A percentile compares a stretch with the other conserved stretches of the same genome.
Evolutionary conservation across 441 rosid genomes (phyloP).

Genomic region (Euphorbia schlechtendalii): DNA sequence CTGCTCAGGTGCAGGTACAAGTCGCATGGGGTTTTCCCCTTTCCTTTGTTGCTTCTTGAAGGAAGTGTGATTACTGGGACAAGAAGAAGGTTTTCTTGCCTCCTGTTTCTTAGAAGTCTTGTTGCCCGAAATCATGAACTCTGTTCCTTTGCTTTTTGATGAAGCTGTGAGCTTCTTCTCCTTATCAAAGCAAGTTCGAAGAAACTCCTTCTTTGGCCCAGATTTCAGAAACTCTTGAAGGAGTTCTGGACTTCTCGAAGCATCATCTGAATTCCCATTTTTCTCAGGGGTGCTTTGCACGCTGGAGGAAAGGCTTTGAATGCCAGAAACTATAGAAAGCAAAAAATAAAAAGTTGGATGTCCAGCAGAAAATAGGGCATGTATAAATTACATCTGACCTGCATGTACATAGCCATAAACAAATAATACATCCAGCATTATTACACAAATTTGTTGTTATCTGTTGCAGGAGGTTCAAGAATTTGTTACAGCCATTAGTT

Average conservation of each 20-base stretch:
- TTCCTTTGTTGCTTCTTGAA: slow-evolving; percentile 63
- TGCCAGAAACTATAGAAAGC: slow-evolving; percentile 40
- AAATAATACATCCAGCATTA: background rate
- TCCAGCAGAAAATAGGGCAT: slow-evolving; percentile 5
- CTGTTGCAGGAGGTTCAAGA: background rate
- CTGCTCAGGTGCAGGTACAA: slow-evolving; percentile 36
- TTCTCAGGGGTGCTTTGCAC: slow-evolving; percentile 64
- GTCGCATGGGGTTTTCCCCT: slow-evolving; percentile 57
- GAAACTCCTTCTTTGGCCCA: slow-evolving; percentile 46
- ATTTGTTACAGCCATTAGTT: too few species aligned
- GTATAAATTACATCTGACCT: background rate
- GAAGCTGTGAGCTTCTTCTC: slow-evolving; percentile 48
- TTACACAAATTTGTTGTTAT: background rate
- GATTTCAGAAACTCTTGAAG: slow-evolving; percentile 58
- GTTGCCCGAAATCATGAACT: slow-evolving; percentile 34
- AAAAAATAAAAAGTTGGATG: slow-evolving; percentile 9
- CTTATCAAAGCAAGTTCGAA: slow-evolving; percentile 38
- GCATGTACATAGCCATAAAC: background rate
- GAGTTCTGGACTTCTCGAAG: slow-evolving; percentile 58
- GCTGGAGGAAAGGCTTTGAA: slow-evolving; percentile 59
- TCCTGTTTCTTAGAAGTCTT: slow-evolving; percentile 68
- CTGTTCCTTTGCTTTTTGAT: slow-evolving; percentile 58
- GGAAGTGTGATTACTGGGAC: slow-evolving; percentile 35
- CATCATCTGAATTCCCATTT: slow-evolving; percentile 49
- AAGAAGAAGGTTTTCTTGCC: slow-evolving; percentile 34